Base-by-base conservation (phyloP, 495 filamentous ascomycete species). In the Podospora appendiculata region DNA sequence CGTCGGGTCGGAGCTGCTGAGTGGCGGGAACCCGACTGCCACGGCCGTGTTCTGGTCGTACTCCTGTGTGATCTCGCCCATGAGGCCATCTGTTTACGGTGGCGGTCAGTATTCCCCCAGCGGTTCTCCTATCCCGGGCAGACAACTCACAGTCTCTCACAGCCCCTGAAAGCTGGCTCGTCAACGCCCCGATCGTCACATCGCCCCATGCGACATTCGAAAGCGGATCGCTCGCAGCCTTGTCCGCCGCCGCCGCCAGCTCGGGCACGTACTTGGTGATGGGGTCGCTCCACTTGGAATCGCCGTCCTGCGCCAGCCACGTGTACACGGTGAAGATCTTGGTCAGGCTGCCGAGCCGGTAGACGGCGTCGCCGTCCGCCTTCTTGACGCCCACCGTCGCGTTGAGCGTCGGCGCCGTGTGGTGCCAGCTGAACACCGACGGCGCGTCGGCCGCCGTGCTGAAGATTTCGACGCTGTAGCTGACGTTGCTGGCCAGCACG, bases 211-310 rank as follows among this genome's bases (percentile, higher is more conserved):
- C 62, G 33, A 79, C 66, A 41, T 66, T 63, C 50, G 67, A 58
- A 2, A 74, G 63, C 8, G 63, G 67, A 57, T 81, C 65, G 2
- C 52, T 50, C 41, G 55, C 47, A 0, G 57, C 63, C 25, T 53
- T 58, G 6, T 56, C 60, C 8, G 66, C 64, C 2, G 68, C 60
- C 6, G 54, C 56, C 16, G 70, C 56, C 14, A 83, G 64, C 58
- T 85, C 78, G 0, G 83, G 81, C 0, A 84, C 61, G 53, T 75
- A 81, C 32, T 79, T 70, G 44, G 68, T 85, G 48, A 73, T 68
- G 6, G 70, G 70, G 3, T 62, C 68, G 42, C 68, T 76, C 69
- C 61, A 76, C 48, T 61, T 63, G 34, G 17, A 63, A 45, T 65
- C 73, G 33, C 61, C 72, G 51, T 66, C 74, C 58, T 65, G 71